phyloP scores from a whole-genome alignment of 345 rosid genomes.

The Euphorbia peplus region DNA sequence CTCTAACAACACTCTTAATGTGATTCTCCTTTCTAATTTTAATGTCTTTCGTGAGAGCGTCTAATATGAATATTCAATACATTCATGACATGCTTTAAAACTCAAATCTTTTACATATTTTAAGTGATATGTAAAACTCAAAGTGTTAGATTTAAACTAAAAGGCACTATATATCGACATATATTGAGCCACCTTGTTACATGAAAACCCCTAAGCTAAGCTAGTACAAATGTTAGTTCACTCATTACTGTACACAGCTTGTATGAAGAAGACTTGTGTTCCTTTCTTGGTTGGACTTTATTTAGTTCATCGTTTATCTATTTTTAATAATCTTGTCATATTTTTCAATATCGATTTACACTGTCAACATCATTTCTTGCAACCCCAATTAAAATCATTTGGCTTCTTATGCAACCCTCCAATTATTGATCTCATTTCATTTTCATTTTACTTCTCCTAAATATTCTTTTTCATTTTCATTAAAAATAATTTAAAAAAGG shows the following conservation, averaged over 20 bases:
- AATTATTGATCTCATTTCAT: background rate
- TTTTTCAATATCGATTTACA: background rate
- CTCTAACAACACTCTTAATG: too few species aligned
- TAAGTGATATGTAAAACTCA: too few species aligned
- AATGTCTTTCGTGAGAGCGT: too few species aligned
- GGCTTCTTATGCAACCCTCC: background rate
- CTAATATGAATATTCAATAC: too few species aligned
- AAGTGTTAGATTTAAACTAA: too few species aligned
- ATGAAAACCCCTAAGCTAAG: too few species aligned
- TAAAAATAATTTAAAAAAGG: background rate
- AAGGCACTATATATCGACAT: too few species aligned
- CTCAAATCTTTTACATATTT: too few species aligned
- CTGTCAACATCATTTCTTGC: constrained; percentile 9
- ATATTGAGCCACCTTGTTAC: too few species aligned
- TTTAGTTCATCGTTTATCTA: background rate
- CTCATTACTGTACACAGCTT: constrained; percentile 1
- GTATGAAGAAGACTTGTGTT: background rate
- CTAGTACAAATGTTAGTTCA: background rate
- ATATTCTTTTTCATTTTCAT: background rate
- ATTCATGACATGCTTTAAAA: too few species aligned
- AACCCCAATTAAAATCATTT: background rate
- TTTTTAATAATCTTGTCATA: background rate
- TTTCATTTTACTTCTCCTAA: background rate
- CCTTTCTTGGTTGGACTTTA: background rate
- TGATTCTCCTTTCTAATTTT: too few species aligned